These are phyloP conservation scores for Diplodia corticola DNA, from an alignment of 2,329 filamentous ascomycete genomes.

Conservation along the genomic window DNA sequence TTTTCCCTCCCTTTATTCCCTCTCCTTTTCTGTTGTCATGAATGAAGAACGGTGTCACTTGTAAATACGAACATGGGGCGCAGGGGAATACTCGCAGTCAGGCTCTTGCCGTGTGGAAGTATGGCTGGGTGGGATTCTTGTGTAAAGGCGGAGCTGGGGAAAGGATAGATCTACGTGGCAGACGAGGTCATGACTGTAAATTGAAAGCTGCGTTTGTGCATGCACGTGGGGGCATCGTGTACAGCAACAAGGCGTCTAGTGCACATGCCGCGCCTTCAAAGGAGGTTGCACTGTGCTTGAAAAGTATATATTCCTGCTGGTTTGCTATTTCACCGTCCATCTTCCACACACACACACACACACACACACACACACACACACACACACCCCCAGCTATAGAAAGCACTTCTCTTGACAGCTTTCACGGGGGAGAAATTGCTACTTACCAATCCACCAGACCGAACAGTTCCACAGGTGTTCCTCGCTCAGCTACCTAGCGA, in stretches of 20 bases:
- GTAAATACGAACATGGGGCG: not conserved
- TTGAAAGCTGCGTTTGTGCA: not conserved
- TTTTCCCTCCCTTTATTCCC: not conserved
- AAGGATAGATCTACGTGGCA: not conserved
- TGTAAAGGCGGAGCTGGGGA: not conserved
- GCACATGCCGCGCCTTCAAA: not conserved
- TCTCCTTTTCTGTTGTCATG: not conserved
- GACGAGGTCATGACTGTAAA: not conserved
- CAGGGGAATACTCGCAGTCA: not conserved
- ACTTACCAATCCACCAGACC: not conserved
- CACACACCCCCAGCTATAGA: not conserved
- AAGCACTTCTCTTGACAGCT: not conserved
- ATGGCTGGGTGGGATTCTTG: not conserved
- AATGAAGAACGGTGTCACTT: not conserved
- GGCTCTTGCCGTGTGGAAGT: not conserved
- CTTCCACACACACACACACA: not conserved
- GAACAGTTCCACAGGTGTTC: not conserved
- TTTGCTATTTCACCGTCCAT: not conserved
- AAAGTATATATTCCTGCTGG: not conserved
- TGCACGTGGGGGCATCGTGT: not conserved
- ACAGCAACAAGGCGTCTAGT: not conserved
- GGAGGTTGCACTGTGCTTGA: not conserved
- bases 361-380: not conserved
- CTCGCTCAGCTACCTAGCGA: not conserved
- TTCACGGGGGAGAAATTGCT: not conserved